These are phyloP conservation scores for Venturia oleaginea DNA, from an alignment of 2,329 filamentous ascomycete genomes.

Conservation along the genomic window DNA sequence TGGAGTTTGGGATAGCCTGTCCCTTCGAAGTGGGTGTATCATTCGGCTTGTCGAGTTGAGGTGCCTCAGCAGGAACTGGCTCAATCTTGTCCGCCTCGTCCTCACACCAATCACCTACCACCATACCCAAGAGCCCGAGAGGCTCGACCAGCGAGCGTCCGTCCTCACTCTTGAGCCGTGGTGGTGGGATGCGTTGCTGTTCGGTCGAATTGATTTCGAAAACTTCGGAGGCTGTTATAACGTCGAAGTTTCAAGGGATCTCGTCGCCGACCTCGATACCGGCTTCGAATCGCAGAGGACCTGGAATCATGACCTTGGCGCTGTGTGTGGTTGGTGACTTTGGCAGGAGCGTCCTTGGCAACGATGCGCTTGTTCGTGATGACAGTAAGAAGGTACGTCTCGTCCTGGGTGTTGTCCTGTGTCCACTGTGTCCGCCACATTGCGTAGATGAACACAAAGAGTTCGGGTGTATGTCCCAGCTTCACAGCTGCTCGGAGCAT, in stretches of 20 bases:
- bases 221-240: background rate
- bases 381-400: constrained; percentile 82
- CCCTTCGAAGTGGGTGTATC: constrained; percentile 87
- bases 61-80: too few relatives aligned
- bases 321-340: constrained; percentile 99
- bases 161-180: background rate
- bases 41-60: too few relatives aligned
- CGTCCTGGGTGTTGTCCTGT: constrained; percentile 90
- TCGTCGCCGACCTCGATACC: constrained; percentile 93
- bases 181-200: background rate
- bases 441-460: too few relatives aligned
- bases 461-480: too few relatives aligned
- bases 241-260: constrained; percentile 42
- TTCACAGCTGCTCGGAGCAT: too few relatives aligned
- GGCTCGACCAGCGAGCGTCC: background rate
- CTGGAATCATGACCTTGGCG: constrained; percentile 97
- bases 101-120: background rate
- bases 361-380: constrained; percentile 97
- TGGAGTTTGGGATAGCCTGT: constrained; percentile 82
- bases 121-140: background rate
- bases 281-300: constrained; percentile 70
- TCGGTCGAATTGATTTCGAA: background rate
- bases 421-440: constrained; percentile 94
- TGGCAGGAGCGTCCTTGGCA: constrained; percentile 93
- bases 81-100: background rate